Evolutionary conservation across 805 yeast species (phyloP).

Genomic region (Candida coleopterorum): DNA sequence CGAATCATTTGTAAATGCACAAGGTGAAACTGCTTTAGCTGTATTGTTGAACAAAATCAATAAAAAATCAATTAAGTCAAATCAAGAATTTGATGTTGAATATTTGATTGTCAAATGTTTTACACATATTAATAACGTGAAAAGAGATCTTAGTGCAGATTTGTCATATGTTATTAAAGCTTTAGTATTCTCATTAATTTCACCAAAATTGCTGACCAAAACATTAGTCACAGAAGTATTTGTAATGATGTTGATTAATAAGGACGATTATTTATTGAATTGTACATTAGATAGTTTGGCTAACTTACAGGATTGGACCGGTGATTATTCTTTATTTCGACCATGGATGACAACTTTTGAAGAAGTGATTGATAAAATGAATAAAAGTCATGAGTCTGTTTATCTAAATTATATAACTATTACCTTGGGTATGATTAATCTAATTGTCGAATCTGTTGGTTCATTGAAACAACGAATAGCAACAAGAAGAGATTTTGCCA

Average conservation of each 20-base stretch:
- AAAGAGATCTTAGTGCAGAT: conserved; percentile 1
- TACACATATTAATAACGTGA: conserved; percentile 26
- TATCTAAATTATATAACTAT: conserved; percentile 32
- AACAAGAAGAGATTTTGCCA: conserved; percentile 32
- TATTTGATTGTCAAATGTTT: conserved; percentile 34
- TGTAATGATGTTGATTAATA: conserved; percentile 29
- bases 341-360: conserved; percentile 40
- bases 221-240: conserved; percentile 38
- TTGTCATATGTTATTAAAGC: conserved; percentile 15
- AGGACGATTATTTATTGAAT: conserved; percentile 17
- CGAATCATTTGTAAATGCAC: conserved; percentile 30
- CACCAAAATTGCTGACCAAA: conserved; percentile 38
- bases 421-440: conserved; percentile 32
- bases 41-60: conserved; percentile 35
- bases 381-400: conserved; percentile 10
- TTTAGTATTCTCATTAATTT: conserved; percentile 32
- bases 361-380: conserved; percentile 27
- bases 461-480: conserved; percentile 23
- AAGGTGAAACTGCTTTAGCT: conserved; percentile 41
- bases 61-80: conserved; percentile 39
- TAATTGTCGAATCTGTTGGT: conserved; percentile 25
- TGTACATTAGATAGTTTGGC: conserved; percentile 28
- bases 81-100: conserved; percentile 41
- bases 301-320: conserved; percentile 23
- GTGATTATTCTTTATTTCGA: conserved; percentile 33